Evolutionary conservation across 306 rosid genomes (phyloP).

Genomic region (Sindora glabra): DNA sequence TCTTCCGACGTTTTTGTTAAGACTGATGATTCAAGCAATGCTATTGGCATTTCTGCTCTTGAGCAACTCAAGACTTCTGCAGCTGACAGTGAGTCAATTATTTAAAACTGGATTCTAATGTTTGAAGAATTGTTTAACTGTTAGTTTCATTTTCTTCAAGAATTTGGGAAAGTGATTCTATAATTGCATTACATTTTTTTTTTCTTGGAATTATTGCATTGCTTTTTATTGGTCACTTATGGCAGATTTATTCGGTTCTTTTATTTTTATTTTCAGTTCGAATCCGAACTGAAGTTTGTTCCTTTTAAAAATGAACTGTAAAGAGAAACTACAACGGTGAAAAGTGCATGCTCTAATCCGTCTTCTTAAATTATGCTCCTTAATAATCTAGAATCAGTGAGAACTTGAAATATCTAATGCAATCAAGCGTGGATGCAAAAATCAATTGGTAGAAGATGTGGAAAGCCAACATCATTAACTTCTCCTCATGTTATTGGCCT

Average conservation of each 20-base stretch:
- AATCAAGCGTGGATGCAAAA: not conserved
- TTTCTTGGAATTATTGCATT: not conserved
- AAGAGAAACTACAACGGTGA: too few relatives aligned
- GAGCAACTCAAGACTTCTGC: conserved; percentile 88
- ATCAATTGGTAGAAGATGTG: too few relatives aligned
- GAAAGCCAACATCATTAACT: too few relatives aligned
- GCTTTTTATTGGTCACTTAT: not conserved
- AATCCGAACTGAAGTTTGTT: not conserved
- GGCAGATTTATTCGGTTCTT: not conserved
- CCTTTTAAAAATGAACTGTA: too few relatives aligned
- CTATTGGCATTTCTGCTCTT: conserved; percentile 56
- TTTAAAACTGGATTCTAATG: conserved; percentile 5
- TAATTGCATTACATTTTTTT: not conserved
- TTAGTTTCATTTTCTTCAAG: not conserved
- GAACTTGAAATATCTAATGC: not conserved
- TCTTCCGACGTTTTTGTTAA: conserved; percentile 32
- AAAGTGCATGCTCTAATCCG: not conserved
- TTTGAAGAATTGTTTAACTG: not conserved
- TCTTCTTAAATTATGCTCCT: not conserved
- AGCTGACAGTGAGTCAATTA: conserved; percentile 51
- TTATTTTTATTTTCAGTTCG: not conserved
- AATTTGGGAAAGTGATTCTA: not conserved
- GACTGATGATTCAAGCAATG: conserved; percentile 9
- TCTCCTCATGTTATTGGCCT: not conserved
- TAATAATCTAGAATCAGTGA: too few relatives aligned